phyloP scores from a whole-genome alignment of 2,329 filamentous ascomycete species.

The Paracamarosporium sp. region DNA sequence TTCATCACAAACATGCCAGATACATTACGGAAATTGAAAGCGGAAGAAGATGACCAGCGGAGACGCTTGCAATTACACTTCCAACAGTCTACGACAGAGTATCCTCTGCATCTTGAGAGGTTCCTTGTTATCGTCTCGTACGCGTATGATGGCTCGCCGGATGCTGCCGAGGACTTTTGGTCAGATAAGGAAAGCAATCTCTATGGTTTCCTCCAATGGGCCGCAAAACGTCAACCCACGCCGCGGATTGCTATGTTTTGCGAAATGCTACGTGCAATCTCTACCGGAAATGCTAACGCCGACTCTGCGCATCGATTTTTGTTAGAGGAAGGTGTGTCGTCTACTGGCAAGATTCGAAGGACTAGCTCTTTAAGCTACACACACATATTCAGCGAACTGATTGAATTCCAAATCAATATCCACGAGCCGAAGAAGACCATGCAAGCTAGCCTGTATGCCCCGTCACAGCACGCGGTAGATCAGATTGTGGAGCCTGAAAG shows the following conservation, averaged over 20 bases:
- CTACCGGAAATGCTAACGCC: constrained; percentile 81
- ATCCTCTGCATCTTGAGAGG: constrained; percentile 73
- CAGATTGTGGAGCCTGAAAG: constrained; percentile 87
- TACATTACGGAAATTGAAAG: constrained; percentile 81
- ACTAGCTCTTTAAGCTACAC: constrained; percentile 88
- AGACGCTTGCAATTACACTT: constrained; percentile 54
- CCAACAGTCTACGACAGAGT: constrained; percentile 59
- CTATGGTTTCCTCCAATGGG: constrained; percentile 95
- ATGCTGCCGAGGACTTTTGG: constrained; percentile 91
- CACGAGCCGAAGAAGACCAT: constrained; percentile 72
- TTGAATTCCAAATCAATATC: constrained; percentile 81
- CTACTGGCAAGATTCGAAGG: constrained; percentile 79
- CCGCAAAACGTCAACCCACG: constrained; percentile 92
- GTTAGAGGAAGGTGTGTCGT: constrained; percentile 75
- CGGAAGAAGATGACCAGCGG: constrained; percentile 88
- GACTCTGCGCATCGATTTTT: constrained; percentile 87
- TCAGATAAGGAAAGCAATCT: constrained; percentile 89
- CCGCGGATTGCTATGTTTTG: constrained; percentile 97
- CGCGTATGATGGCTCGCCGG: constrained; percentile 83
- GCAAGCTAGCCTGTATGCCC: constrained; percentile 63
- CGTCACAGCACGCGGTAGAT: constrained; percentile 43
- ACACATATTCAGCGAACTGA: constrained; percentile 89
- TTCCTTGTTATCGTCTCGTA: constrained; percentile 94
- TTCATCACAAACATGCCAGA: constrained; percentile 97
- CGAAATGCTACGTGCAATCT: constrained; percentile 90